A percentile compares a stretch with the other conserved stretches of the same genome.
Evolutionary conservation across 768 basidiomycete species (phyloP).

Genomic region (Mycena kentingensis): DNA sequence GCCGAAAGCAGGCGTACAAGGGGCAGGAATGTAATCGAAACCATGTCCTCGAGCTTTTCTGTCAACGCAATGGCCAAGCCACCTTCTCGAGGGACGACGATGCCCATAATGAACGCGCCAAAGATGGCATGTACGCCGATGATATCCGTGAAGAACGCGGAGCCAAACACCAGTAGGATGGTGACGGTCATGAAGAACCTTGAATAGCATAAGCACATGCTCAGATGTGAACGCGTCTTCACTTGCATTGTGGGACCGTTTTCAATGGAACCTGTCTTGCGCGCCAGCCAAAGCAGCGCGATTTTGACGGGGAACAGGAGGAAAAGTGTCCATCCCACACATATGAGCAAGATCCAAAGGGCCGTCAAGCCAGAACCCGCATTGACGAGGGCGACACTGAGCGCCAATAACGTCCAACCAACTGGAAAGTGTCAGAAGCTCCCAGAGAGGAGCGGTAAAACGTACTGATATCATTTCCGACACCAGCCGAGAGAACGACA

Average conservation of each 20-base stretch:
- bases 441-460: slow-evolving; percentile 11
- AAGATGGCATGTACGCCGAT: slow-evolving; percentile 94
- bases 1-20: slow-evolving; percentile 49
- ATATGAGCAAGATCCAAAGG: slow-evolving; percentile 78
- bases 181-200: slow-evolving; percentile 86
- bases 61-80: slow-evolving; percentile 86
- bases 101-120: slow-evolving; percentile 82
- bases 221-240: no score
- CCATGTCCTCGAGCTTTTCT: slow-evolving; percentile 96
- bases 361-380: slow-evolving; percentile 82
- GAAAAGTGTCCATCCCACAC: slow-evolving; percentile 80
- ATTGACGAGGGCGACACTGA: slow-evolving; percentile 91
- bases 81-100: slow-evolving; percentile 85
- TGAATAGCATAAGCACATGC: no score
- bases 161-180: slow-evolving; percentile 79
- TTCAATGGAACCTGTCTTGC: slow-evolving; percentile 76
- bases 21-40: slow-evolving; percentile 85
- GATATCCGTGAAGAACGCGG: slow-evolving; percentile 90
- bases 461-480: slow-evolving; percentile 77
- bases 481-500: slow-evolving; percentile 89
- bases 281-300: slow-evolving; percentile 70
- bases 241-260: slow-evolving; percentile 85
- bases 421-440: slow-evolving; percentile 35
- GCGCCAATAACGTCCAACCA: slow-evolving; percentile 86
- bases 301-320: slow-evolving; percentile 68